Conservation (phyloP, 192 early-diverging fungal genomes). For the Linnemannia hyalina region DNA sequence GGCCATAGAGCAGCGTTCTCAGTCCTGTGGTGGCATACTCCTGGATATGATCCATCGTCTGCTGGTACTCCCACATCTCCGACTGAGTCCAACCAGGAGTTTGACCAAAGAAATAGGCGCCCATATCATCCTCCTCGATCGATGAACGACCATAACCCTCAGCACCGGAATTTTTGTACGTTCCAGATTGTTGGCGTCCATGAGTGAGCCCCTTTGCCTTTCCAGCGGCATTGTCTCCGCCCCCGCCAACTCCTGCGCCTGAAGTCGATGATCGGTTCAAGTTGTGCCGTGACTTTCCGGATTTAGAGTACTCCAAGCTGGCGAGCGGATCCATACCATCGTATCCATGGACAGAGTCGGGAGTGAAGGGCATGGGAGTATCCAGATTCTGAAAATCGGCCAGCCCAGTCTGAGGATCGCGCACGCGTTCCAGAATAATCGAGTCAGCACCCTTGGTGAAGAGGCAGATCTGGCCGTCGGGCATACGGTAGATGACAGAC, state of each 20-base stretch:
- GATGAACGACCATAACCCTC: not conserved
- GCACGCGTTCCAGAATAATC: conserved; percentile 79
- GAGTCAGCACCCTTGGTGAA: conserved; percentile 95
- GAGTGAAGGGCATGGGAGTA: conserved; percentile 26
- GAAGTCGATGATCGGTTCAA: conserved; percentile 32
- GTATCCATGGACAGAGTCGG: conserved; percentile 23
- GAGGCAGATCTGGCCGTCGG: conserved; percentile 81
- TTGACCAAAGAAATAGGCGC: conserved; percentile 52
- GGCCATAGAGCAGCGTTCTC: conserved; percentile 86
- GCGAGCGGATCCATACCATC: conserved; percentile 36
- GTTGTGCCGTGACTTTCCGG: conserved; percentile 12
- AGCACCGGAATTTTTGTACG: not conserved
- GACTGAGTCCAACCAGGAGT: conserved; percentile 44
- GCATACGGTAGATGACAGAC: conserved; percentile 81
- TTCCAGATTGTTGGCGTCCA: not conserved
- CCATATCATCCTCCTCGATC: conserved; percentile 28
- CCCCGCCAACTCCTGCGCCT: conserved; percentile 20
- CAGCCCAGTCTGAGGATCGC: conserved; percentile 41
- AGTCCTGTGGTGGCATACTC: conserved; percentile 83
- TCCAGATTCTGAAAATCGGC: conserved; percentile 34
- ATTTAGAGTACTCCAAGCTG: conserved; percentile 42
- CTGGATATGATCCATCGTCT: conserved; percentile 74
- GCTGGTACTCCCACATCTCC: conserved; percentile 69
- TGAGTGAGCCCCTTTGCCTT: not conserved
- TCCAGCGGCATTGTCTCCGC: not conserved